These are phyloP conservation scores for Russula vinacea DNA, from an alignment of 768 basidiomycete genomes.

Conservation along the genomic window DNA sequence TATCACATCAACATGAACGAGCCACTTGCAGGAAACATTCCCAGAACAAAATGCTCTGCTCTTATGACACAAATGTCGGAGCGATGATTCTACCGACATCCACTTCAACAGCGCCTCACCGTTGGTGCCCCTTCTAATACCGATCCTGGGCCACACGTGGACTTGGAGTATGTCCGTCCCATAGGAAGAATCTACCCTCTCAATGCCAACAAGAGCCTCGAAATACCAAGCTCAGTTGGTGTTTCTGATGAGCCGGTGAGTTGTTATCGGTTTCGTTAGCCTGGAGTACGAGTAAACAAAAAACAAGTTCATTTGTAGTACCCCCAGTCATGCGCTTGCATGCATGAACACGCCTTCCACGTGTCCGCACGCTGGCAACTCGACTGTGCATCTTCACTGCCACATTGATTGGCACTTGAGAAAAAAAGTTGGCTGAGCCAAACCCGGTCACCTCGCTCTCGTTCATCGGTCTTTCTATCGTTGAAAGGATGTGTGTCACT, in stretches of 20 bases:
- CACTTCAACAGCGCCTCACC: no score
- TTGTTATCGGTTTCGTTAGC: neutral
- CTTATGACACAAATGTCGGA: no score
- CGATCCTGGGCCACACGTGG: no score
- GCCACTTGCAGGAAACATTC: no score
- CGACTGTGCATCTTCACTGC: constrained; percentile 35
- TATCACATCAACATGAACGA: no score
- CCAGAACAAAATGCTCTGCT: no score
- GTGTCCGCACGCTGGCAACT: constrained; percentile 28
- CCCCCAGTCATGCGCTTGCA: neutral
- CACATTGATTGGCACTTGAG: constrained; percentile 35
- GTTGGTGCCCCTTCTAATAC: no score
- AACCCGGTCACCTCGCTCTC: neutral
- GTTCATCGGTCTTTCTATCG: no score
- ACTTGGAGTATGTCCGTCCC: constrained; percentile 38
- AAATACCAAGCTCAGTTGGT: constrained; percentile 32
- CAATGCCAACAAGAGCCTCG: constrained; percentile 44
- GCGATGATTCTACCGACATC: no score
- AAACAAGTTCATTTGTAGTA: neutral
- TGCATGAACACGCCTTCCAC: constrained; percentile 20
- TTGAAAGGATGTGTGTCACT: neutral
- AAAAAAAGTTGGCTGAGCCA: neutral
- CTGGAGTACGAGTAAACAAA: neutral
- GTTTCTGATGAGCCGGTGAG: neutral
- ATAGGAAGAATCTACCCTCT: constrained; percentile 46